Conservation (phyloP, 352 stramenopile genomes). For the Globisporangium uncinulatum region DNA sequence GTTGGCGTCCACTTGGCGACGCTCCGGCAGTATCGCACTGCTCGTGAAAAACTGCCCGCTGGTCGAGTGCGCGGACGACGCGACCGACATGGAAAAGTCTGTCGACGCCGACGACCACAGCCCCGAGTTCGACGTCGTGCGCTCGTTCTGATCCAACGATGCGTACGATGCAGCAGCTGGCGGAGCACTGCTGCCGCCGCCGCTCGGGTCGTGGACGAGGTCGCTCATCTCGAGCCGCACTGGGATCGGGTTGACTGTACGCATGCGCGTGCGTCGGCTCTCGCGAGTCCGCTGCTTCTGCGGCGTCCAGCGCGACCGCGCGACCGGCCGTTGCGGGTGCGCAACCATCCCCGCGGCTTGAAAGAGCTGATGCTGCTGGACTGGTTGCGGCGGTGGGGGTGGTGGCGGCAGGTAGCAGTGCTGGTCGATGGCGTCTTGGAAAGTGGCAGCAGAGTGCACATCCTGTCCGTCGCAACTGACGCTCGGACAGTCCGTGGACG, state of each 20-base stretch:
- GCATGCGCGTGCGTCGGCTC: slow-evolving; percentile 25
- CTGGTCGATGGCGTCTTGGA: neutral
- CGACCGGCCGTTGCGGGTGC: slow-evolving; percentile 7
- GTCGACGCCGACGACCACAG: slow-evolving; percentile 7
- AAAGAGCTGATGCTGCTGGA: neutral
- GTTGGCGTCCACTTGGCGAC: neutral
- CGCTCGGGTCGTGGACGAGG: slow-evolving; percentile 17
- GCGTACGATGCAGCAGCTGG: neutral
- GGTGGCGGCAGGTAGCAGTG: neutral
- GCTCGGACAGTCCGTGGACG: neutral
- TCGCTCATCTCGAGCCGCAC: slow-evolving; percentile 12
- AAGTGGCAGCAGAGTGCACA: neutral
- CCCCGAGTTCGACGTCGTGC: neutral
- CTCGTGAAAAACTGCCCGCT: slow-evolving; percentile 2
- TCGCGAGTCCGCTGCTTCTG: slow-evolving; percentile 16
- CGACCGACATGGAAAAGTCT: neutral
- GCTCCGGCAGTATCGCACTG: neutral
- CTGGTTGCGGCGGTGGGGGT: neutral
- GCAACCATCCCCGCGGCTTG: neutral
- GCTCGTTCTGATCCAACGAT: slow-evolving; percentile 7
- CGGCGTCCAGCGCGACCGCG: slow-evolving; percentile 19
- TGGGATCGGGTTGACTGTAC: slow-evolving; percentile 41
- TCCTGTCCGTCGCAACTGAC: neutral
- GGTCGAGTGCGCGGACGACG: neutral
- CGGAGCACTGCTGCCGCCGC: neutral